phyloP scores from a whole-genome alignment of 306 rosid genomes.

The Pyrus communis region DNA sequence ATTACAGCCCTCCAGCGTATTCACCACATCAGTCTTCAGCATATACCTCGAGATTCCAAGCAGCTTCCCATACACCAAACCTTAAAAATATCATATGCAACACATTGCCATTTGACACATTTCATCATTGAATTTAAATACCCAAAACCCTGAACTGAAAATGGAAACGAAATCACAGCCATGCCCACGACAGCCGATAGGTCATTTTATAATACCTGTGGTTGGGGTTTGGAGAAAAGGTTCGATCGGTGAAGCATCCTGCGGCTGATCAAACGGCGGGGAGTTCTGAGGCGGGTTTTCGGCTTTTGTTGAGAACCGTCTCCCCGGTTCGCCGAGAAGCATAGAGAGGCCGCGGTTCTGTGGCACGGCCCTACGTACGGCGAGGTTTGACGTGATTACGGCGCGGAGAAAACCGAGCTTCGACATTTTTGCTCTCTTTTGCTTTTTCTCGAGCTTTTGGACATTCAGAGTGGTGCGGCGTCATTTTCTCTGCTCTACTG shows the following conservation, averaged over 20 bases:
- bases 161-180: neutral
- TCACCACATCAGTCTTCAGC: constrained; percentile 66
- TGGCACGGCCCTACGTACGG: constrained; percentile 3
- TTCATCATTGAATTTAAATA: neutral
- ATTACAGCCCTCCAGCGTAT: constrained; percentile 55
- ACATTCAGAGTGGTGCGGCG: neutral
- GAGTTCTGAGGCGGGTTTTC: constrained; percentile 23
- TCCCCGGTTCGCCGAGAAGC: constrained; percentile 13
- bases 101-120: neutral
- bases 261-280: neutral
- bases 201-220: constrained; percentile 23
- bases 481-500: neutral
- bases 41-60: constrained; percentile 25
- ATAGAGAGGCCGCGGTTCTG: constrained; percentile 18
- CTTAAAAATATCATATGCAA: constrained; percentile 15
- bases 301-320: constrained; percentile 54
- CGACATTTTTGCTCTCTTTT: constrained; percentile 21
- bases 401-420: constrained; percentile 44
- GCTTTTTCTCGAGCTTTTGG: neutral
- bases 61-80: constrained; percentile 47
- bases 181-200: neutral
- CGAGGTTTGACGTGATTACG: constrained; percentile 33
- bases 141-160: neutral
- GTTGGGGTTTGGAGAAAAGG: constrained; percentile 18
- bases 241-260: constrained; percentile 11